Base-by-base conservation (phyloP, 176 grass and related monocot genomes). In the Poa annua region DNA sequence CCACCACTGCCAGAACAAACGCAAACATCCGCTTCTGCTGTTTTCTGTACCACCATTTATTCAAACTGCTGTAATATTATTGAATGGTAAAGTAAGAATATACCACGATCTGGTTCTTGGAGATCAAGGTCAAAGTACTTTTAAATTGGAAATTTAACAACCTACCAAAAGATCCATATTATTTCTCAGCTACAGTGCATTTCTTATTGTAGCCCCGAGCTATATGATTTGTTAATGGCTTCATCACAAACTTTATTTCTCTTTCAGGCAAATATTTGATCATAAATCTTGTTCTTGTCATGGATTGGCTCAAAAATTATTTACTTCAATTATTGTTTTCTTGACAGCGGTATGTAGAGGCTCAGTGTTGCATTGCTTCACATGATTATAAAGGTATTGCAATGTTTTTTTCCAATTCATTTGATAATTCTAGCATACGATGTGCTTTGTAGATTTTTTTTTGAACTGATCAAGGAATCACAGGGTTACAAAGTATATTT, bases 331-430 rank as follows among this genome's bases (percentile, higher is more conserved):
- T 19, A 36, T 66, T 49, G 13, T 84, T 87, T 81, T 85, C 36
- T 79, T 89, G 80, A 79, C 79, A 98, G 96, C 66, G 90, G 12
- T 98, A 98, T 87, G 96, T 98, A 52, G 96, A 98, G 76, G 96
- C 92, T 9, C 96, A 98, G 54, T 98, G 96, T 71, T 98, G 80
- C 85, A 89, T 98, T 98, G 90, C 90, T 91, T 89, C 82, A 60
- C 90, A 93, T 86, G 96, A 98, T 89, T 98, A 98, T 77, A 98
- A 93, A 98, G 96, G 96, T 98, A 90, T 22, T 17, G 15, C 21
- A 76, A 21, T 39, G 24, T 75, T 3, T 42, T 80, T 11, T 85
- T 45, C 33, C 11, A 14, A 25, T 81, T 47, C 36, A 63, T 85
- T 67, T 71, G 19, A 63, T n/a, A 13, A 10, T 85, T 59, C 41